A percentile compares a stretch with the other conserved stretches of the same genome.
These are phyloP conservation scores for Naumovozyma castellii DNA, from an alignment of 805 yeast genomes.

Conservation along the genomic window DNA sequence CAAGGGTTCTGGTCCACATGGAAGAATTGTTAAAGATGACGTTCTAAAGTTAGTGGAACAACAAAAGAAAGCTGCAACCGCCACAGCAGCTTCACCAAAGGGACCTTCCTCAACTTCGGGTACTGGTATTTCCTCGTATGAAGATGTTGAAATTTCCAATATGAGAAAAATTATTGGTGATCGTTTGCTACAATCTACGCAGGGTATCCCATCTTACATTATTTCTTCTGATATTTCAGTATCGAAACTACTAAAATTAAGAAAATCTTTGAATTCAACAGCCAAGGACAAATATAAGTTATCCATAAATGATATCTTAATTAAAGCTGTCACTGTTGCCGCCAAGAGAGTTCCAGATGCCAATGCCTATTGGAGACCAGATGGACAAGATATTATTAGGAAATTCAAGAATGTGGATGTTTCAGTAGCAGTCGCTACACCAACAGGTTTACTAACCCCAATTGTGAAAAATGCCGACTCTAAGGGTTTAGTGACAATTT, in stretches of 20 bases:
- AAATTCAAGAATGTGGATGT: conserved; percentile 88
- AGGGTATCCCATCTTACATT: conserved; percentile 82
- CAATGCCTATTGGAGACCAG: conserved; percentile 87
- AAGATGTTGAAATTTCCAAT: conserved; percentile 75
- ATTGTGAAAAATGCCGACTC: conserved; percentile 81
- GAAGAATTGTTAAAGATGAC: conserved; percentile 87
- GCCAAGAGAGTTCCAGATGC: conserved; percentile 84
- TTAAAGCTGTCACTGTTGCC: conserved; percentile 92
- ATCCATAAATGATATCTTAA: conserved; percentile 86
- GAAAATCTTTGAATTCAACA: conserved; percentile 77
- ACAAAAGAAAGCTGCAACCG: conserved; percentile 16
- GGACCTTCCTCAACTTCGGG: conserved; percentile 39
- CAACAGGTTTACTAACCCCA: conserved; percentile 94
- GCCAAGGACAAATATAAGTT: conserved; percentile 82
- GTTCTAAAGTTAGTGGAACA: conserved; percentile 55
- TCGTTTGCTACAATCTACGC: conserved; percentile 80
- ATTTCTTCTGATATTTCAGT: conserved; percentile 83
- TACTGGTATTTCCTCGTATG: conserved; percentile 50
- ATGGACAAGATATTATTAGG: conserved; percentile 74
- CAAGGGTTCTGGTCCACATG: conserved; percentile 90
- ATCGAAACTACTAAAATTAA: conserved; percentile 79
- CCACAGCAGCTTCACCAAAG: conserved; percentile 34
- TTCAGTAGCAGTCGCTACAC: conserved; percentile 97
- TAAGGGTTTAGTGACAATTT: conserved; percentile 78
- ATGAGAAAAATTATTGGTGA: conserved; percentile 93